Evolutionary conservation across 1,139 yeast species (phyloP), one percentile per base, ranked within the genome.

Genomic region (Scheffersomyces insectosa): DNA sequence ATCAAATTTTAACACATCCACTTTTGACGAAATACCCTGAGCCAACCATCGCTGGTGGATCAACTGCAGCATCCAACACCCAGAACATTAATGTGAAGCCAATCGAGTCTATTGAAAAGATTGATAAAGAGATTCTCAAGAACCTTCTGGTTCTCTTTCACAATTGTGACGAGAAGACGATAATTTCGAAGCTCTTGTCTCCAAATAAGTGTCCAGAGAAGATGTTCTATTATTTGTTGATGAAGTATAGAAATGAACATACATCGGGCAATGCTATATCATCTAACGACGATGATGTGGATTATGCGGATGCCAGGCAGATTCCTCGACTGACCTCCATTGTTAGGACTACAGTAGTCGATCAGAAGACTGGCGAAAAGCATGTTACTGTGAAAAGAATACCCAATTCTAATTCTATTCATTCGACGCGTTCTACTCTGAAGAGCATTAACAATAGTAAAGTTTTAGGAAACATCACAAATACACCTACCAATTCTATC

Each of bases 101-200:
- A 34, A 70, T 88, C 35, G 65, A 66, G 29, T 70, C 82, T 3
- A 67, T 65, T 35, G 72, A 69, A 12, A 86, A 83, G 41, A 83
- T 93, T 43, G 98, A 93, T 64, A 72, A 72, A 46, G 96, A 90
- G 57, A 88, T 93, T 41, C 72, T 93, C 55, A 85, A 88, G 56
- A 91, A 89, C 57, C 73, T 95, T 52, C 88, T 89, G 43, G 90
- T 91, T 28, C 69, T 93, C 45, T 93, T 97, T 83, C 98, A 91
- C 62, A 96, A 96, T 39, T 88, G 89, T 45, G 75, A 82, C 33
- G 80, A 80, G 45, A 75, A 79, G 14, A 66, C 77, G 10, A 81
- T 93, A 32, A 68, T 87, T 32, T 65, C 78, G 7, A 78, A 82
- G 46, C 71, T 93, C 36, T 55, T 85, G 39, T 72, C 83, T 2